These are phyloP conservation scores for Verticillium nubilum DNA, from an alignment of 2,329 filamentous ascomycete genomes.

Conservation along the genomic window DNA sequence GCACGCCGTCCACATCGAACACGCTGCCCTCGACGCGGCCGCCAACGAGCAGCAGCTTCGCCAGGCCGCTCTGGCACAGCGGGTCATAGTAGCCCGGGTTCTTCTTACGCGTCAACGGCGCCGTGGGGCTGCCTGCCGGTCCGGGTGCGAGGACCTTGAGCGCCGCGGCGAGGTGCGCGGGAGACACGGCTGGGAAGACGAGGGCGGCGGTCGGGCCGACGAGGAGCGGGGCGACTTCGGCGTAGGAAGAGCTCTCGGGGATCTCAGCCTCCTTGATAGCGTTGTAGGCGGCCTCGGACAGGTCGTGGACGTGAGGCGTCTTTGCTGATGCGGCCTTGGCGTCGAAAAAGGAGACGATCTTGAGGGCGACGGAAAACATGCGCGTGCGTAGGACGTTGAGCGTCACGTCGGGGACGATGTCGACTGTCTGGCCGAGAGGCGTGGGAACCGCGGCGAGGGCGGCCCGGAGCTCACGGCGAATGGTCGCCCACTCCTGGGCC, in stretches of 20 bases:
- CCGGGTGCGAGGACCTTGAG: constrained; percentile 72
- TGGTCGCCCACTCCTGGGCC: constrained; percentile 55
- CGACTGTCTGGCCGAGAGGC: constrained; percentile 29
- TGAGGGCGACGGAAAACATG: constrained; percentile 81
- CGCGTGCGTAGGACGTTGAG: constrained; percentile 82
- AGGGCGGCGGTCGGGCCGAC: constrained; percentile 76
- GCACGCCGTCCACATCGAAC: constrained; percentile 68
- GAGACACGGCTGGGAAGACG: constrained; percentile 76
- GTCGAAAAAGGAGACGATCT: constrained; percentile 79
- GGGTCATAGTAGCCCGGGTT: constrained; percentile 79
- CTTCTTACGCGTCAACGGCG: constrained; percentile 68
- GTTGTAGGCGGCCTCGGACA: constrained; percentile 48
- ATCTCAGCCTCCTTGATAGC: constrained; percentile 33
- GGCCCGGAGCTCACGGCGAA: constrained; percentile 36
- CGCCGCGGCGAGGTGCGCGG: constrained; percentile 75
- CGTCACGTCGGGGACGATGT: constrained; percentile 59
- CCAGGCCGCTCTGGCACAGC: constrained; percentile 70
- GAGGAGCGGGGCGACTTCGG: constrained; percentile 67
- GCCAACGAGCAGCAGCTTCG: constrained; percentile 82
- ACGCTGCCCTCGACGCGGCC: constrained; percentile 81
- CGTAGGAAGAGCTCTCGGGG: constrained; percentile 36
- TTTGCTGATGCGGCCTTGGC: constrained; percentile 31
- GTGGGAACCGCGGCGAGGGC: constrained; percentile 36
- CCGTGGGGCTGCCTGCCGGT: constrained; percentile 55
- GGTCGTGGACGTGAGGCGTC: constrained; percentile 39